phyloP scores from a whole-genome alignment of 805 yeast species.

The Brettanomyces nanus region DNA sequence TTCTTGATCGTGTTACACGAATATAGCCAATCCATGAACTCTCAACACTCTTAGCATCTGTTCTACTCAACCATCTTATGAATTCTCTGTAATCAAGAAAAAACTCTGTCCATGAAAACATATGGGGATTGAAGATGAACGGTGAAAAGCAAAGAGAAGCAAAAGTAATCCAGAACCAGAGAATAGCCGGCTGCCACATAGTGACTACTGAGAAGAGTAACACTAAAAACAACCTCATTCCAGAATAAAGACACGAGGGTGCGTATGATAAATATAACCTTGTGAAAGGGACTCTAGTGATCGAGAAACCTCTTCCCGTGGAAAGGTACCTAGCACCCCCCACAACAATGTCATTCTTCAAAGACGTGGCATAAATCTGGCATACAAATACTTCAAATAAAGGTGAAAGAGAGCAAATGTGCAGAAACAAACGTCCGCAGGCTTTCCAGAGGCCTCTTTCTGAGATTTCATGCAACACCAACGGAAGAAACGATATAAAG shows the following conservation, averaged over 20 bases:
- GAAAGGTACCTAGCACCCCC: constrained; percentile 92
- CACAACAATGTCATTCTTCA: constrained; percentile 66
- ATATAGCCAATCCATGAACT: constrained; percentile 78
- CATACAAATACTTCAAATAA: constrained; percentile 93
- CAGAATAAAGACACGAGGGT: constrained; percentile 67
- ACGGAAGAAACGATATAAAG: constrained; percentile 83
- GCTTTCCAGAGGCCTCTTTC: constrained; percentile 84
- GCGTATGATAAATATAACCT: constrained; percentile 72
- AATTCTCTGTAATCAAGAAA: constrained; percentile 42
- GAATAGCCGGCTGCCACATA: constrained; percentile 70
- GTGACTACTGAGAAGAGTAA: constrained; percentile 69
- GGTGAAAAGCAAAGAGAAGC: constrained; percentile 40
- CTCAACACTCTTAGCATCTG: constrained; percentile 56
- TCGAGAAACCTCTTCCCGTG: constrained; percentile 93
- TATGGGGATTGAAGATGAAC: constrained; percentile 46
- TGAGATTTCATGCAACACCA: constrained; percentile 77
- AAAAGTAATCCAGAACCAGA: constrained; percentile 50
- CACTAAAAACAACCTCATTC: constrained; percentile 60
- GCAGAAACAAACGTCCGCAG: constrained; percentile 57
- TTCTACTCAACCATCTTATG: constrained; percentile 71
- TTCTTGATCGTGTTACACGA: constrained; percentile 73
- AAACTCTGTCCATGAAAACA: constrained; percentile 38
- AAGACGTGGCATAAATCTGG: constrained; percentile 79
- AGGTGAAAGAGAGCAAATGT: constrained; percentile 77
- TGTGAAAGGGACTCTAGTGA: constrained; percentile 66